A percentile compares a stretch with the other conserved stretches of the same genome.
Conservation (phyloP, 2,329 filamentous ascomycete genomes). For the Ciborinia camelliae region DNA sequence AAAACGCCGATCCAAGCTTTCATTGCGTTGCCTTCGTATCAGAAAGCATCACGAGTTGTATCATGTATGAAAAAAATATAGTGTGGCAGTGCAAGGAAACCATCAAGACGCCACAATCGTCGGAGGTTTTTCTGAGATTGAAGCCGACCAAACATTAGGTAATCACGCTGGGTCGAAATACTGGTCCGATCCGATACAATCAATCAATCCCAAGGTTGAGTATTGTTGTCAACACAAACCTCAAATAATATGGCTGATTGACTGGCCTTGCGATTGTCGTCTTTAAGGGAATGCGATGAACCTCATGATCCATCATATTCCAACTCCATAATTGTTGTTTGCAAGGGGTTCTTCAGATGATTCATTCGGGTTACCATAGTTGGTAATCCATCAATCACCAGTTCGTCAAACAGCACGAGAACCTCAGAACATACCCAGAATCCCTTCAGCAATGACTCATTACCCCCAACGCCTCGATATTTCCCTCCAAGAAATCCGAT, state of each 20-base stretch:
- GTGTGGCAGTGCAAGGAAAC: conserved; percentile 18
- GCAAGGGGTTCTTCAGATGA: too few relatives aligned
- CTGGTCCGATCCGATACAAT: neutral
- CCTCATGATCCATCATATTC: neutral
- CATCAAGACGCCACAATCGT: neutral
- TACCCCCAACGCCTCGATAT: neutral
- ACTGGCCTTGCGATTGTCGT: neutral
- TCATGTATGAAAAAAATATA: conserved; percentile 20
- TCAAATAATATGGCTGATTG: too few relatives aligned
- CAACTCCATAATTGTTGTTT: neutral
- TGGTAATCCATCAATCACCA: conserved; percentile 1
- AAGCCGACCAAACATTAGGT: neutral
- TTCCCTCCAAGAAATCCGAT: neutral
- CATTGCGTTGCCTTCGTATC: neutral
- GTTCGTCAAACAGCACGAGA: neutral
- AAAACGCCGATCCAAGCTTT: conserved; percentile 12
- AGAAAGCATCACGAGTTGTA: conserved; percentile 26
- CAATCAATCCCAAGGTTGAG: neutral
- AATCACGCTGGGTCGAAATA: neutral
- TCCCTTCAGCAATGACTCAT: neutral
- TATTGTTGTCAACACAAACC: neutral
- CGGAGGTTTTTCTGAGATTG: neutral
- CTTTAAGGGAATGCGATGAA: neutral
- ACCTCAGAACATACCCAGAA: neutral
- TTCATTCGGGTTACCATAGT: conserved; percentile 2